A percentile compares a stretch with the other conserved stretches of the same genome.
Evolutionary conservation across 192 early-diverging fungal genomes (phyloP).

Genomic region (Jimgerdemannia lactiflua): DNA sequence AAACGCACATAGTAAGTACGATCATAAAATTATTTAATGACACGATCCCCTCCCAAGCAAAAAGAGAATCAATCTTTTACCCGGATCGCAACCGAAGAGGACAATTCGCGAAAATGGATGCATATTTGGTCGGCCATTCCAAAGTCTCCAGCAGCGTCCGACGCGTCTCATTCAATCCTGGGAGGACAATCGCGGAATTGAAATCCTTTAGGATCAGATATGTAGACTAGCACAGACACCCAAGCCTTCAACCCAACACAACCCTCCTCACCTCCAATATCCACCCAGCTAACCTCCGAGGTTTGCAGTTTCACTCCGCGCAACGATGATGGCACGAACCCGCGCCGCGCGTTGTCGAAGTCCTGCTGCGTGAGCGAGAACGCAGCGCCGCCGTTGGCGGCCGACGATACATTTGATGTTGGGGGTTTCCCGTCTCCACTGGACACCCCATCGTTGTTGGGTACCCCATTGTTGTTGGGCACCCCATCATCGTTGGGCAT

Average conservation of each 20-base stretch:
- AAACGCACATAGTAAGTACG: background rate
- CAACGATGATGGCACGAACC: slow-evolving; percentile 77
- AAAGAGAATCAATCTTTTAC: slow-evolving; percentile 27
- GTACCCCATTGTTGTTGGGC: background rate
- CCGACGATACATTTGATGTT: too few relatives aligned
- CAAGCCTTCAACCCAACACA: slow-evolving; percentile 1
- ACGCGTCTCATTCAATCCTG: slow-evolving; percentile 76
- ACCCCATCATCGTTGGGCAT: background rate
- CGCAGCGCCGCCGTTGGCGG: slow-evolving; percentile 5
- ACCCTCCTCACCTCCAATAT: slow-evolving; percentile 70
- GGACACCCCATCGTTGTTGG: background rate
- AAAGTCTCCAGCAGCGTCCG: slow-evolving; percentile 85
- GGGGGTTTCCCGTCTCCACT: too few relatives aligned
- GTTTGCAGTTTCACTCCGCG: slow-evolving; percentile 76
- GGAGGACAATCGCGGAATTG: background rate
- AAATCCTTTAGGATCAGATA: background rate
- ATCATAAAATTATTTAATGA: background rate
- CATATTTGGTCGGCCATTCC: slow-evolving; percentile 94
- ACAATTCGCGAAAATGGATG: slow-evolving; percentile 84
- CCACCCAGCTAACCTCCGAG: slow-evolving; percentile 76
- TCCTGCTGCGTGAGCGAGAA: slow-evolving; percentile 59
- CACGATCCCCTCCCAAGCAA: background rate
- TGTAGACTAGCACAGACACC: too few relatives aligned
- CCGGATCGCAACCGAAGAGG: slow-evolving; percentile 90
- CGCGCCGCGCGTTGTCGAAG: slow-evolving; percentile 69